These are phyloP conservation scores for Striga asiatica DNA, from an alignment of 257 asterid species.

Conservation along the genomic window DNA sequence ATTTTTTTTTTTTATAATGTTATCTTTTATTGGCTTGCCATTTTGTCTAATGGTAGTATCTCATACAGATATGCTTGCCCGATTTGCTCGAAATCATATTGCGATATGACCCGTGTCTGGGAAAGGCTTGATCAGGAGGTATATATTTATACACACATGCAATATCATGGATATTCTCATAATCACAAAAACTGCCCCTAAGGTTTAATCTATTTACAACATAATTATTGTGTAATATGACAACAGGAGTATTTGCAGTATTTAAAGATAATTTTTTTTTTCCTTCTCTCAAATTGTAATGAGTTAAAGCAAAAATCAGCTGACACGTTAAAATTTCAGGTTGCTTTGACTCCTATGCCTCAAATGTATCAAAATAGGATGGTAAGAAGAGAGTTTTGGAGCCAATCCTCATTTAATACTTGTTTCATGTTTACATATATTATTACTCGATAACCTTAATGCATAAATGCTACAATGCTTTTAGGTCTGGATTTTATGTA, in stretches of 20 bases:
- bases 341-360: slow-evolving; percentile 55
- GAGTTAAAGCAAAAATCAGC: no score
- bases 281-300: no score
- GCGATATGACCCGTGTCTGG: slow-evolving; percentile 59
- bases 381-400: slow-evolving; percentile 24
- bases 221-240: no score
- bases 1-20: no score
- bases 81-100: slow-evolving; percentile 52
- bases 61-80: slow-evolving; percentile 52
- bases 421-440: neutral
- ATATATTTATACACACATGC: neutral
- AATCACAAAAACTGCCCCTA: neutral
- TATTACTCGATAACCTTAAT: neutral
- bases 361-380: slow-evolving; percentile 35
- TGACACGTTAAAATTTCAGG: slow-evolving; percentile 24
- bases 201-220: neutral
- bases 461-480: neutral
- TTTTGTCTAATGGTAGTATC: neutral
- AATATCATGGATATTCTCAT: neutral
- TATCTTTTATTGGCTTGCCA: neutral
- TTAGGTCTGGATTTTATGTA: slow-evolving; percentile 71
- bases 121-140: slow-evolving; percentile 54
- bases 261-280: no score
- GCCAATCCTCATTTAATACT: neutral
- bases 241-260: no score